These are phyloP conservation scores for Coniochaeta sp. DNA, from an alignment of 2,329 filamentous ascomycete species.

Conservation along the genomic window DNA sequence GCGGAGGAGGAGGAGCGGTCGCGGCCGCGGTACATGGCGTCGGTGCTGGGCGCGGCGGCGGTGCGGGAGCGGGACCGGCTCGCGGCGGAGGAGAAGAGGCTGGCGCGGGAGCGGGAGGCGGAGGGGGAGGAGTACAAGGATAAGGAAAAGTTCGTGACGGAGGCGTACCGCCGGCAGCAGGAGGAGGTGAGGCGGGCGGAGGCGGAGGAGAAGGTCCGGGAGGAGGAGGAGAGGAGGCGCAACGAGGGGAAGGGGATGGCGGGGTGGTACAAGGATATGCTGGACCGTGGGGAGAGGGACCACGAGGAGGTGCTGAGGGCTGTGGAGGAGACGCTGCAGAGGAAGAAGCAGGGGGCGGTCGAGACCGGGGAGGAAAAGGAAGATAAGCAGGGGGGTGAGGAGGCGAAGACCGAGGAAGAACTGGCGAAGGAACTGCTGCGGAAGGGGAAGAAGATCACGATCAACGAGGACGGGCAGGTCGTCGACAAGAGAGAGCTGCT, in stretches of 20 bases:
- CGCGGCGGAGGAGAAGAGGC: slow-evolving; percentile 72
- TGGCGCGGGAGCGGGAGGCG: slow-evolving; percentile 68
- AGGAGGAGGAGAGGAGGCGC: slow-evolving; percentile 58
- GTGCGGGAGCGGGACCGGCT: slow-evolving; percentile 70
- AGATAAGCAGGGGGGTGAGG: slow-evolving; percentile 30
- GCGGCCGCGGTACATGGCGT: slow-evolving; percentile 73
- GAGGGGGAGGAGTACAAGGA: slow-evolving; percentile 76
- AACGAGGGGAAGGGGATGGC: slow-evolving; percentile 66
- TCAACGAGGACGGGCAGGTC: slow-evolving; percentile 79
- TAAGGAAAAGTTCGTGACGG: slow-evolving; percentile 82
- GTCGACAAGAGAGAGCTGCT: slow-evolving; percentile 80
- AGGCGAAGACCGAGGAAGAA: slow-evolving; percentile 40
- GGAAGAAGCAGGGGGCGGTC: slow-evolving; percentile 28
- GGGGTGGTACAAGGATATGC: slow-evolving; percentile 68
- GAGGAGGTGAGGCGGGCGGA: slow-evolving; percentile 65
- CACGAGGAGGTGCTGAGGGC: slow-evolving; percentile 66
- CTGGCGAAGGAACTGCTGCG: slow-evolving; percentile 61
- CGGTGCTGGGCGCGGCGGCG: slow-evolving; percentile 64
- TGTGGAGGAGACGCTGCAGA: slow-evolving; percentile 40
- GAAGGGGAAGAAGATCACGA: slow-evolving; percentile 51
- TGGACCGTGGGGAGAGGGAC: slow-evolving; percentile 62
- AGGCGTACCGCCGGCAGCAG: slow-evolving; percentile 74
- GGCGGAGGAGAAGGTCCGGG: slow-evolving; percentile 60
- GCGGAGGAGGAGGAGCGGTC: slow-evolving; percentile 47
- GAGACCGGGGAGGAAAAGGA: slow-evolving; percentile 19